Conservation (phyloP, 345 rosid genomes). For the Schrenkiella parvula region DNA sequence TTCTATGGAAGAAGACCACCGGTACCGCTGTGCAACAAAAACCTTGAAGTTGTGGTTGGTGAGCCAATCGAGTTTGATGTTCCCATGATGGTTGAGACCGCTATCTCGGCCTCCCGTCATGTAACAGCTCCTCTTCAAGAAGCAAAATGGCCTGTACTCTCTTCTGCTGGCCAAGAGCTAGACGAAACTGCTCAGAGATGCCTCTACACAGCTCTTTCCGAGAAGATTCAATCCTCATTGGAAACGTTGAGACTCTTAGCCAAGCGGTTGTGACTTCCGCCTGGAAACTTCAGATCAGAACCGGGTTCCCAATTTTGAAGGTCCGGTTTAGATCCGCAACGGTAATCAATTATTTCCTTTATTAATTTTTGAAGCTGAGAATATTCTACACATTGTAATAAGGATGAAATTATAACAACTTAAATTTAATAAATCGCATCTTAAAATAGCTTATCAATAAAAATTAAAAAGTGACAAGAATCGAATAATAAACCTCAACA, state of each 20-base stretch:
- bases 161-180: constrained; percentile 37
- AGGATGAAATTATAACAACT: not conserved
- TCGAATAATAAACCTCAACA: not conserved
- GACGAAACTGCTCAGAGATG: constrained; percentile 72
- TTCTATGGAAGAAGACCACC: constrained; percentile 60
- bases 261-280: constrained; percentile 11
- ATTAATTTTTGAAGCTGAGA: not conserved
- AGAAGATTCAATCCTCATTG: constrained; percentile 52
- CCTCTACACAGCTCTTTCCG: constrained; percentile 63
- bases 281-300: not conserved
- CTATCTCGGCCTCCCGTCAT: constrained; percentile 45
- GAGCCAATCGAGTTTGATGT: constrained; percentile 78
- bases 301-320: constrained; percentile 2
- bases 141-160: constrained; percentile 48
- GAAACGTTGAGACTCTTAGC: constrained; percentile 51
- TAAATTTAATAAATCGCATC: not conserved
- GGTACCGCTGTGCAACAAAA: constrained; percentile 60
- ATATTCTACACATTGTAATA: not conserved
- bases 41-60: constrained; percentile 55
- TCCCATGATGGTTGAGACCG: constrained; percentile 55
- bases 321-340: constrained; percentile 10
- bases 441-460: not conserved
- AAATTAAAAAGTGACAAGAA: not conserved
- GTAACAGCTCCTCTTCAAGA: constrained; percentile 26
- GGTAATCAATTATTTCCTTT: not conserved